phyloP scores from a whole-genome alignment of 352 stramenopile genomes.

The Phytophthora hybrid region DNA sequence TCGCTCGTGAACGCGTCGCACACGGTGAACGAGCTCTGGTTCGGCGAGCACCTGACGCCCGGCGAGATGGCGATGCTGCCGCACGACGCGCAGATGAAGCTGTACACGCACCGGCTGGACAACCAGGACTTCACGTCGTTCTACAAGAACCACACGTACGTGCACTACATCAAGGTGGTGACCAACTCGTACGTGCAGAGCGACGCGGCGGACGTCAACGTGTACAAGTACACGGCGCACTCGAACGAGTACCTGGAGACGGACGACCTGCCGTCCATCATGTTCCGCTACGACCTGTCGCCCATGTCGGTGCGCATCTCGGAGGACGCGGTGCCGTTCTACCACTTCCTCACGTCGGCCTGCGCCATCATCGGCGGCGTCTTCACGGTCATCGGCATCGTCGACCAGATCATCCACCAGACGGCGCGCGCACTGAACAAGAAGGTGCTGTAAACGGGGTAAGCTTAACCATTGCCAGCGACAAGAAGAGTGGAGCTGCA shows the following conservation, averaged over 20 bases:
- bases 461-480: not conserved
- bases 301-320: constrained; percentile 96
- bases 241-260: constrained; percentile 91
- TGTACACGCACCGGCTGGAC: constrained; percentile 95
- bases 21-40: constrained; percentile 97
- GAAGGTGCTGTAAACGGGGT: constrained; percentile 80
- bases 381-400: constrained; percentile 95
- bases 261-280: constrained; percentile 88
- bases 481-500: not conserved
- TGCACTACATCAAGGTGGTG: constrained; percentile 99
- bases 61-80: constrained; percentile 80
- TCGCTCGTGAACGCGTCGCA: constrained; percentile 95
- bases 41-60: constrained; percentile 86
- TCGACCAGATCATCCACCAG: constrained; percentile 92
- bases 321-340: constrained; percentile 93
- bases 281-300: constrained; percentile 92
- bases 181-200: constrained; percentile 92
- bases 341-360: constrained; percentile 96
- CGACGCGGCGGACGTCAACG: constrained; percentile 58
- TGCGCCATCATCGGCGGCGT: constrained; percentile 96
- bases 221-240: constrained; percentile 93
- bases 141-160: constrained; percentile 96
- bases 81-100: constrained; percentile 87
- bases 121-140: constrained; percentile 91
- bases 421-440: constrained; percentile 89